These are phyloP conservation scores for Neurospora sp. DNA, from an alignment of 495 filamentous ascomycete species.

Conservation along the genomic window DNA sequence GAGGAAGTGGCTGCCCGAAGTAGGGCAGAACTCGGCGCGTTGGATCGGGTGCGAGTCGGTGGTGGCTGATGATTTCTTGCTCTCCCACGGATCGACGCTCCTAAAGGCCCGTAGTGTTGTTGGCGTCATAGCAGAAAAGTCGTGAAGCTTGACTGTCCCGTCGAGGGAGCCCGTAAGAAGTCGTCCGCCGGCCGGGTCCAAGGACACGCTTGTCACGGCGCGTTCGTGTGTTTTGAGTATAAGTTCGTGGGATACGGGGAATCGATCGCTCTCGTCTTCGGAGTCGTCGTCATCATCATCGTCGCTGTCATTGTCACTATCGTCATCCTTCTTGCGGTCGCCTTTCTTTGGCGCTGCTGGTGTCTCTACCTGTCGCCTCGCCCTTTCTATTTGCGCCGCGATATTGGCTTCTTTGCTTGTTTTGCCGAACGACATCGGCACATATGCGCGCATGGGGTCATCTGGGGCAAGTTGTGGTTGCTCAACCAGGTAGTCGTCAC, in stretches of 20 bases:
- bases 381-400: slow-evolving; percentile 66
- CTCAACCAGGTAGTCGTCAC: slow-evolving; percentile 52
- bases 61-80: slow-evolving; percentile 55
- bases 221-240: slow-evolving; percentile 86
- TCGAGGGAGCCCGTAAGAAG: slow-evolving; percentile 84
- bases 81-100: slow-evolving; percentile 74
- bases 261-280: slow-evolving; percentile 76
- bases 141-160: slow-evolving; percentile 83
- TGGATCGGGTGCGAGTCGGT: slow-evolving; percentile 82
- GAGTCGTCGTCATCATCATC: slow-evolving; percentile 49
- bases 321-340: slow-evolving; percentile 16
- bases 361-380: slow-evolving; percentile 47
- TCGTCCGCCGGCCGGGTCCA: slow-evolving; percentile 78
- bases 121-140: slow-evolving; percentile 91
- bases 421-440: slow-evolving; percentile 83
- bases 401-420: slow-evolving; percentile 63
- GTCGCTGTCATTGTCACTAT: slow-evolving; percentile 32
- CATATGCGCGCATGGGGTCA: slow-evolving; percentile 71
- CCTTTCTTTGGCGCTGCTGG: slow-evolving; percentile 21
- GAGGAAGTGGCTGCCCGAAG: slow-evolving; percentile 70
- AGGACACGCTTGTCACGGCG: slow-evolving; percentile 69
- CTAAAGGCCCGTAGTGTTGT: slow-evolving; percentile 90
- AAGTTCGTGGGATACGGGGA: slow-evolving; percentile 87
- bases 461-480: slow-evolving; percentile 41
- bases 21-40: slow-evolving; percentile 74